Conservation (phyloP, 164 flowering plant species). For the Pachysandra terminalis region DNA sequence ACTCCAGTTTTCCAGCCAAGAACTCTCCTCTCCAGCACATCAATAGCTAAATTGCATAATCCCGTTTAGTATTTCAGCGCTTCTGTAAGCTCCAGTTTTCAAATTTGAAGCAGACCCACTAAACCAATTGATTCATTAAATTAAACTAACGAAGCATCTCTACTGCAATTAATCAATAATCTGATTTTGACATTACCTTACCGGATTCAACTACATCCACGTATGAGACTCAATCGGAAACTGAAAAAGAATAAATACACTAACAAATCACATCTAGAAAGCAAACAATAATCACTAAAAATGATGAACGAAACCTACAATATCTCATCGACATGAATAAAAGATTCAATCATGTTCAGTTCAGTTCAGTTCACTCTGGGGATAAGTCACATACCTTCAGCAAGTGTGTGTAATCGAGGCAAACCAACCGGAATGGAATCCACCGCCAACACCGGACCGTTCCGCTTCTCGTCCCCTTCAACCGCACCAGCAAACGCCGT, state of each 20-base stretch:
- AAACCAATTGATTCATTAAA: no score
- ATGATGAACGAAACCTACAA: not conserved
- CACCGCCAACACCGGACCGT: slow-evolving; percentile 37
- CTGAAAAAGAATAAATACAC: not conserved
- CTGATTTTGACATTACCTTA: not conserved
- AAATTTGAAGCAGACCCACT: not conserved
- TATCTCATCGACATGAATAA: no score
- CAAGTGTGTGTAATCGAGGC: slow-evolving; percentile 66
- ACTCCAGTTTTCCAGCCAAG: no score
- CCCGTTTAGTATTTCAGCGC: not conserved
- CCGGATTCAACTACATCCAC: not conserved
- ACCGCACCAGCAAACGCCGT: slow-evolving; percentile 26
- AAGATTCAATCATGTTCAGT: not conserved
- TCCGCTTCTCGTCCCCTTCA: slow-evolving; percentile 37
- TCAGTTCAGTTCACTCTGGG: slow-evolving; percentile 16
- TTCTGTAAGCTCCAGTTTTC: not conserved
- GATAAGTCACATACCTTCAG: slow-evolving; percentile 66
- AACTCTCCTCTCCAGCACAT: not conserved
- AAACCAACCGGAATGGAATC: slow-evolving; percentile 77
- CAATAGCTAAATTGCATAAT: not conserved
- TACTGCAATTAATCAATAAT: not conserved
- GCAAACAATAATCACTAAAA: not conserved
- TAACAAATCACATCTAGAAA: not conserved
- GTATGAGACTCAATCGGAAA: not conserved
- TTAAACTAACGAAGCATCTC: not conserved